Conservation (phyloP, 1,284 basidiomycete genomes). For the Leucoagaricus sp. region DNA sequence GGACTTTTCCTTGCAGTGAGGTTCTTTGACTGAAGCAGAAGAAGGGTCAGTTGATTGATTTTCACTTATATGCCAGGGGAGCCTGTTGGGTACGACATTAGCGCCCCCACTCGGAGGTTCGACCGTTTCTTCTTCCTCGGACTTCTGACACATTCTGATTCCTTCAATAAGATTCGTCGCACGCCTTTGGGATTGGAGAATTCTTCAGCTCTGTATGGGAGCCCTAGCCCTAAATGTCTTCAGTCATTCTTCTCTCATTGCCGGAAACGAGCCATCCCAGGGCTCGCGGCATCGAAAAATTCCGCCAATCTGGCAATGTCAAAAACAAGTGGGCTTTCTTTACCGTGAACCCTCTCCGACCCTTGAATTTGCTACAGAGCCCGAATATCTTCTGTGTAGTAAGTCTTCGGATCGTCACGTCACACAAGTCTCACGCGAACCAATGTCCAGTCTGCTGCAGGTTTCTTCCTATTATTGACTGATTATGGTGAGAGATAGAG, state of each 20-base stretch:
- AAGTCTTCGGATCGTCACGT: background rate
- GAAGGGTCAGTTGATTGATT: background rate
- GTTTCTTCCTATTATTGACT: slow-evolving; percentile 18
- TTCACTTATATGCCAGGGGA: slow-evolving; percentile 32
- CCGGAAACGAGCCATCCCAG: slow-evolving; percentile 65
- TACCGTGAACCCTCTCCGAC: slow-evolving; percentile 32
- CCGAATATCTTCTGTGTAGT: slow-evolving; percentile 34
- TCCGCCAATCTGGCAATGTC: slow-evolving; percentile 8
- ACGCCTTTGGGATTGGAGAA: slow-evolving; percentile 68
- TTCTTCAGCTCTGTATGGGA: slow-evolving; percentile 58
- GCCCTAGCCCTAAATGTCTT: slow-evolving; percentile 44
- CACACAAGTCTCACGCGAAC: background rate
- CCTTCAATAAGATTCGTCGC: slow-evolving; percentile 39
- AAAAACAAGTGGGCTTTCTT: slow-evolving; percentile 24
- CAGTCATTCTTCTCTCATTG: slow-evolving; percentile 51
- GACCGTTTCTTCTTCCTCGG: background rate
- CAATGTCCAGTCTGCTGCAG: slow-evolving; percentile 9
- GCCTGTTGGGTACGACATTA: slow-evolving; percentile 45
- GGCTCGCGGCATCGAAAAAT: slow-evolving; percentile 30
- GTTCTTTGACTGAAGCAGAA: background rate
- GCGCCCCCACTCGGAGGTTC: slow-evolving; percentile 47
- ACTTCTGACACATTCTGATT: background rate
- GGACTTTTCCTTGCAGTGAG: slow-evolving; percentile 60
- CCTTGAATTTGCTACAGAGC: slow-evolving; percentile 31
- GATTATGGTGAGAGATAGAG: slow-evolving; percentile 22